Evolutionary conservation across 371 early-diverging fungal species (phyloP).

Genomic region (Rhizomucor pusillus): DNA sequence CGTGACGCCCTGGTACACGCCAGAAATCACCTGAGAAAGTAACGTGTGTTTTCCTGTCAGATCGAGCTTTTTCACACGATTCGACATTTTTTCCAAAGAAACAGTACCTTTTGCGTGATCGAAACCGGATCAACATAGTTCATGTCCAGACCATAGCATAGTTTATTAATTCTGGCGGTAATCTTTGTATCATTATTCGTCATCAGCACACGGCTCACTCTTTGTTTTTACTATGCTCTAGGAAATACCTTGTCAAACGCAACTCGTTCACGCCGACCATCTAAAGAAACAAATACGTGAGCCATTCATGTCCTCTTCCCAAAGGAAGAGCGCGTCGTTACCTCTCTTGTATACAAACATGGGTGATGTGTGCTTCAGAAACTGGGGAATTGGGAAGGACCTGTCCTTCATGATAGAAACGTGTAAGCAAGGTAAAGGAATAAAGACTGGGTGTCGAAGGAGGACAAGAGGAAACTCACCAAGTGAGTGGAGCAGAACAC

Average conservation of each 20-base stretch:
- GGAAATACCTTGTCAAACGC: conserved; percentile 79
- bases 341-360: conserved; percentile 72
- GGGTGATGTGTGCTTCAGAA: not conserved
- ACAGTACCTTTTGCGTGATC: conserved; percentile 76
- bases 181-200: conserved; percentile 54
- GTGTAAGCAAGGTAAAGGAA: too few species aligned
- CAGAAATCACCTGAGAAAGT: conserved; percentile 76
- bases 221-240: conserved; percentile 2
- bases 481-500: too few species aligned
- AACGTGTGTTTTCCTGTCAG: too few species aligned
- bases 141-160: conserved; percentile 84
- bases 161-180: conserved; percentile 82
- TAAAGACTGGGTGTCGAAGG: too few species aligned
- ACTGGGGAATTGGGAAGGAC: too few species aligned
- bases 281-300: conserved; percentile 27
- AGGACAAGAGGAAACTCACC: too few species aligned
- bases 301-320: not conserved
- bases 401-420: too few species aligned
- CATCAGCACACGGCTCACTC: conserved; percentile 9
- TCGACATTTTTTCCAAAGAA: not conserved
- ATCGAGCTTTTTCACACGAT: not conserved
- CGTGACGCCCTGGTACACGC: conserved; percentile 96
- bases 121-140: conserved; percentile 85
- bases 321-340: not conserved
- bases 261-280: conserved; percentile 80